Base-by-base conservation (phyloP, 2,329 filamentous ascomycete species). In the Ceratocystis cacaofunesta region DNA sequence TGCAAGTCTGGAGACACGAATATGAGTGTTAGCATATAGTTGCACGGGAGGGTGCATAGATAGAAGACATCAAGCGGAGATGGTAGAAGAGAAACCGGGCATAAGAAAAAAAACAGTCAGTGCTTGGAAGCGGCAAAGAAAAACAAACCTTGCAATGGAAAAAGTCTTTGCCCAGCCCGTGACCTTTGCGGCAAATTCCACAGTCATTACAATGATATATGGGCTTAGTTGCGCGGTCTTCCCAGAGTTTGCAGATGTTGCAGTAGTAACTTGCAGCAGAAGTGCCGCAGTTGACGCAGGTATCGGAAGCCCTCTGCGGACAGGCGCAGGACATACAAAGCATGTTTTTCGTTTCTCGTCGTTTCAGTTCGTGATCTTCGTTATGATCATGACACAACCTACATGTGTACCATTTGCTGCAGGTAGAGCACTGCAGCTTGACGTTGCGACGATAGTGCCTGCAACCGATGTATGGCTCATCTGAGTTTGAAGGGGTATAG, bases 171-270 rank as follows among this genome's bases (percentile, higher is more conserved):
- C 94, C 92, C 36, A 99, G 78, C 1, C 94, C 94, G 73, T 90
- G 84, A 1, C 94, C 94, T 66, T 92, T 86, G 67, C 94, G 84
- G 73, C 94, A 99, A 68, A 99, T 96, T 3, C 94, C 94, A 74
- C 94, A 99, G 72, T 97, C 94, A 71, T 86, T 83, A 74, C 94
- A 99, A 73, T 99, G 94, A 73, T 99, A 99, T 66, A 97, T 96
- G 69, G 87, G 88, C 74, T 95, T 96, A 69, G 85, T 86, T 65
- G 85, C 84, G 70, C 96, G 89, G 72, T 97, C 91, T 72, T 97
- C 92, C 94, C 94, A 99, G 1, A 99, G 80, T 76, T 96, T 96
- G 80, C 94, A 99, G 65, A 94, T 88, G 64, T 85, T 83, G 76
- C 94, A 99, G 73, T 95, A 99, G 74, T 97, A 97, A 72, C 88